Evolutionary conservation across 306 rosid genomes (phyloP).

Genomic region (Rosa persica): DNA sequence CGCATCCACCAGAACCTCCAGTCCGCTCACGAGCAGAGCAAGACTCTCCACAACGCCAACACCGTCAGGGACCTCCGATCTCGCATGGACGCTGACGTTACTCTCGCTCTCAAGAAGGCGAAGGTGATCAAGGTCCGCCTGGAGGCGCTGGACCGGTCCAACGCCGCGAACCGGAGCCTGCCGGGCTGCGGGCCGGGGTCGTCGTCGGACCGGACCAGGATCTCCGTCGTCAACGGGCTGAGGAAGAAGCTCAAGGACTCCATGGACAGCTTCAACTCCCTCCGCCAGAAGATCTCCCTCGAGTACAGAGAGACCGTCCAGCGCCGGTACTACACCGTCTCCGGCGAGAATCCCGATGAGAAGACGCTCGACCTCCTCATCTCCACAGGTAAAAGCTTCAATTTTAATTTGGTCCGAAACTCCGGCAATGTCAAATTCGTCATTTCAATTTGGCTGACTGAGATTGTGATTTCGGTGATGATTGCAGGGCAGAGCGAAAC

Average conservation of each 20-base stretch:
- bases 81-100: constrained; percentile 83
- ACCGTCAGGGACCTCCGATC: constrained; percentile 77
- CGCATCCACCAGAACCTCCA: constrained; percentile 41
- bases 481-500: constrained; percentile 82
- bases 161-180: constrained; percentile 77
- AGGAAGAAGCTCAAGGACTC: constrained; percentile 86
- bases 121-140: constrained; percentile 78
- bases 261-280: constrained; percentile 70
- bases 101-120: constrained; percentile 77
- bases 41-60: constrained; percentile 77
- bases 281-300: constrained; percentile 63
- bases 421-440: neutral
- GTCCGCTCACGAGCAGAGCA: constrained; percentile 69
- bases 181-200: constrained; percentile 93
- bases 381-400: constrained; percentile 59
- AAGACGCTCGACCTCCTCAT: constrained; percentile 81
- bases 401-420: too few relatives aligned
- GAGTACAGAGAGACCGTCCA: constrained; percentile 94
- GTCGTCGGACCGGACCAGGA: constrained; percentile 86
- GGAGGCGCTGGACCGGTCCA: constrained; percentile 84
- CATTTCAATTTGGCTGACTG: too few relatives aligned
- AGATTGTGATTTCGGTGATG: too few relatives aligned
- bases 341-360: constrained; percentile 95
- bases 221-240: constrained; percentile 77
- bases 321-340: constrained; percentile 85